Evolutionary conservation across 257 asterid species (phyloP).

Genomic region (Solanum chaucha): DNA sequence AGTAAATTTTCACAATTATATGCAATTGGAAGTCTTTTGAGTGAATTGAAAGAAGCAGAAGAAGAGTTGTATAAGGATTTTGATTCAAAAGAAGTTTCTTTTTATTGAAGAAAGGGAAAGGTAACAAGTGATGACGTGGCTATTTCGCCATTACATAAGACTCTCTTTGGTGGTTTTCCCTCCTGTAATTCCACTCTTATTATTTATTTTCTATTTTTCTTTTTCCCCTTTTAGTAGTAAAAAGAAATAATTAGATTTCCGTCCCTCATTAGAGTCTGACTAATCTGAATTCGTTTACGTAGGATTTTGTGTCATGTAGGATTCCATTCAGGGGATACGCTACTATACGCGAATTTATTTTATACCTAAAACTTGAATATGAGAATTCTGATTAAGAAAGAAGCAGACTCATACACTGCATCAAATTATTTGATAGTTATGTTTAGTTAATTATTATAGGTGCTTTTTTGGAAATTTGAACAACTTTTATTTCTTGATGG

Average conservation of each 20-base stretch:
- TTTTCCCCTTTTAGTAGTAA: background rate
- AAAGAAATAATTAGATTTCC: no score
- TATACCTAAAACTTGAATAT: no score
- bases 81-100: slow-evolving; percentile 1
- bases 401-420: no score
- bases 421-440: background rate
- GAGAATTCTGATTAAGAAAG: no score
- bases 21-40: background rate
- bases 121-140: slow-evolving; percentile 4
- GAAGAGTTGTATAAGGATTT: background rate
- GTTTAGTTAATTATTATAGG: background rate
- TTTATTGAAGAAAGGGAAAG: slow-evolving; percentile 11
- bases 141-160: background rate
- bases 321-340: no score
- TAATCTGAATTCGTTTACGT: no score
- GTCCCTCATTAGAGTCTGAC: no score
- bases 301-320: rapidly evolving
- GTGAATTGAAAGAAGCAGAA: background rate
- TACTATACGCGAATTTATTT: no score
- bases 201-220: background rate
- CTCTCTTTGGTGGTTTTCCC: background rate
- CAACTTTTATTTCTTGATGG: background rate
- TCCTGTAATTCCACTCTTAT: slow-evolving; percentile 4
- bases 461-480: background rate
- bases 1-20: background rate